Evolutionary conservation across 108 stramenopile species (phyloP).

Genomic region (Ochromonas danica): DNA sequence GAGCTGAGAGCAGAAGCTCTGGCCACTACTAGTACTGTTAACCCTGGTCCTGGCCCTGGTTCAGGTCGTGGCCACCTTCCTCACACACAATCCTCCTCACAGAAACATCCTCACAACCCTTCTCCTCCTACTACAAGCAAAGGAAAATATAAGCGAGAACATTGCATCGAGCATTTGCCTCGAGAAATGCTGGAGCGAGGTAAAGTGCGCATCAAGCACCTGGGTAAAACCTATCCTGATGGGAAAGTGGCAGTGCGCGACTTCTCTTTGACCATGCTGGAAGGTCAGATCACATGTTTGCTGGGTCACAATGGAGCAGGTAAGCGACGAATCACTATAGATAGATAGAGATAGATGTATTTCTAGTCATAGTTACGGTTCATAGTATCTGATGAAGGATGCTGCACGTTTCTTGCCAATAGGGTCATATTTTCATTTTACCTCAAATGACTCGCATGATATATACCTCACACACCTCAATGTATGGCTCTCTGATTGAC

Average conservation of each 20-base stretch:
- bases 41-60: neutral
- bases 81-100: too few species aligned
- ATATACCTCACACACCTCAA: too few species aligned
- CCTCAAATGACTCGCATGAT: too few species aligned
- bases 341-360: slow-evolving; percentile 66
- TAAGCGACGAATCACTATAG: slow-evolving; percentile 68
- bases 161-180: too few species aligned
- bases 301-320: slow-evolving; percentile 71
- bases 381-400: neutral
- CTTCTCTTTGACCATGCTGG: slow-evolving; percentile 55
- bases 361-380: slow-evolving; percentile 51
- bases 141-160: too few species aligned
- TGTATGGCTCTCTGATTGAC: too few species aligned
- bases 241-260: slow-evolving; percentile 50
- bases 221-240: slow-evolving; percentile 44
- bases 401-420: slow-evolving; percentile 47
- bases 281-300: slow-evolving; percentile 49
- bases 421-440: too few species aligned
- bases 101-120: too few species aligned
- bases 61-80: too few species aligned
- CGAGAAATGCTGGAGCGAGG: too few species aligned
- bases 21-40: slow-evolving; percentile 56
- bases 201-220: slow-evolving; percentile 26
- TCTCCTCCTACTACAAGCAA: too few species aligned
- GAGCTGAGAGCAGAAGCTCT: too few species aligned